Percentiles rank a stretch among this genome's conserved stretches.
phyloP scores from a whole-genome alignment of 2,329 filamentous ascomycete genomes.

The Diplocarpon rosae region DNA sequence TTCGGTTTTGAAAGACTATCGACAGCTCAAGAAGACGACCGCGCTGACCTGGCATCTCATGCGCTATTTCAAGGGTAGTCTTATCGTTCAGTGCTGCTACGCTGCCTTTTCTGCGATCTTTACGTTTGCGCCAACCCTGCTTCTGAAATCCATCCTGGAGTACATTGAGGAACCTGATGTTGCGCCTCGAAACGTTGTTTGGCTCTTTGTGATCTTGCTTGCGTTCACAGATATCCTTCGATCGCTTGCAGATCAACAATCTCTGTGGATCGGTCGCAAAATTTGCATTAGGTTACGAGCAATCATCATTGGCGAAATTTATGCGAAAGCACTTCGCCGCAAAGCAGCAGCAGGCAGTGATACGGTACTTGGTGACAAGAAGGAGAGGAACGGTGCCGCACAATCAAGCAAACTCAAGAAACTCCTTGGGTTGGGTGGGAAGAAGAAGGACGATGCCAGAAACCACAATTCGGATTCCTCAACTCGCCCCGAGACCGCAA shows the following conservation, averaged over 20 bases:
- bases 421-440: constrained; percentile 40
- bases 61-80: constrained; percentile 67
- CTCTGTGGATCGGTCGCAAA: constrained; percentile 86
- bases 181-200: constrained; percentile 76
- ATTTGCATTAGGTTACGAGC: constrained; percentile 88
- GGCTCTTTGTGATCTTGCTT: constrained; percentile 88
- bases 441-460: constrained; percentile 34
- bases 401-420: constrained; percentile 36
- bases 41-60: constrained; percentile 70
- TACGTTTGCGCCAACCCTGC: constrained; percentile 81
- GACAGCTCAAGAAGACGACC: constrained; percentile 72
- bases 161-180: constrained; percentile 77
- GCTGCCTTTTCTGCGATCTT: constrained; percentile 71
- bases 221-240: constrained; percentile 74
- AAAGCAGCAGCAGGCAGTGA: constrained; percentile 76
- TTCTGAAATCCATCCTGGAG: constrained; percentile 83
- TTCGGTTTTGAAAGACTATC: constrained; percentile 68
- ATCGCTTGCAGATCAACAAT: constrained; percentile 74
- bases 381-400: constrained; percentile 33
- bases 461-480: constrained; percentile 25
- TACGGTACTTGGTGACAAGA: constrained; percentile 51
- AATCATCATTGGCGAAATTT: constrained; percentile 95
- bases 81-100: constrained; percentile 71
- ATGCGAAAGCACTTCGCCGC: constrained; percentile 85
- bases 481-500: constrained; percentile 1